Percentiles rank a stretch among this genome's conserved stretches.
Conservation (phyloP, 257 asterid genomes). For the Capsicum chinense region DNA sequence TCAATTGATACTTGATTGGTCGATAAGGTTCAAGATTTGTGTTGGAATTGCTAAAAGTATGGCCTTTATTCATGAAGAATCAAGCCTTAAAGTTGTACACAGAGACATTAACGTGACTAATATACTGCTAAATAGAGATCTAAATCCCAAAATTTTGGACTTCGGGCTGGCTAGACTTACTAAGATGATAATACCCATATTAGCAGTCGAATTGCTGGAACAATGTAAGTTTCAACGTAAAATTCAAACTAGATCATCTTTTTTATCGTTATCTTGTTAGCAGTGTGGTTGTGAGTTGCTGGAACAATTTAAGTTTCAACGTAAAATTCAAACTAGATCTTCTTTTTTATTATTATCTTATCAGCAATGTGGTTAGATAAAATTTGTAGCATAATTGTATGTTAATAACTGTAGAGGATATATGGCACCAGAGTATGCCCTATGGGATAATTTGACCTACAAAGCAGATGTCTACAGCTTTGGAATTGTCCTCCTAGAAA, state of each 20-base stretch:
- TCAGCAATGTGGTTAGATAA: constrained; percentile 49
- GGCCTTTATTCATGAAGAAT: constrained; percentile 86
- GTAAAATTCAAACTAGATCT: constrained; percentile 30
- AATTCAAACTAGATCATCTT: not conserved
- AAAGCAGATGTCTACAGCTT: constrained; percentile 93
- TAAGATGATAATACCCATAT: constrained; percentile 39
- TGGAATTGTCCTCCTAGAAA: constrained; percentile 77
- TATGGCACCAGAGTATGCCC: constrained; percentile 35
- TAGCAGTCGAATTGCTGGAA: constrained; percentile 89
- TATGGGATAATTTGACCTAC: constrained; percentile 83
- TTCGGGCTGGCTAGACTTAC: constrained; percentile 85
- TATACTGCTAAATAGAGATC: constrained; percentile 72
- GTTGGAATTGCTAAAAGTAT: constrained; percentile 83
- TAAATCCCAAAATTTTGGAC: constrained; percentile 83
- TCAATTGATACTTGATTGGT: constrained; percentile 76
- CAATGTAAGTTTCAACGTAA: constrained; percentile 57
- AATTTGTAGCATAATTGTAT: too few relatives aligned
- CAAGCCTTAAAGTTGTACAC: constrained; percentile 82
- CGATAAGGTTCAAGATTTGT: constrained; percentile 70
- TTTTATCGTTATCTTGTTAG: constrained; percentile 7
- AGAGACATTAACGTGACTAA: constrained; percentile 92
- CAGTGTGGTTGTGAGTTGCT: not conserved
- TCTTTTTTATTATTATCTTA: too few relatives aligned
- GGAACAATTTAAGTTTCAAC: too few relatives aligned
- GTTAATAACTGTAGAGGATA: too few relatives aligned